Evolutionary conservation across 2,329 filamentous ascomycete genomes (phyloP).

Genomic region (Penicillium olsonii): DNA sequence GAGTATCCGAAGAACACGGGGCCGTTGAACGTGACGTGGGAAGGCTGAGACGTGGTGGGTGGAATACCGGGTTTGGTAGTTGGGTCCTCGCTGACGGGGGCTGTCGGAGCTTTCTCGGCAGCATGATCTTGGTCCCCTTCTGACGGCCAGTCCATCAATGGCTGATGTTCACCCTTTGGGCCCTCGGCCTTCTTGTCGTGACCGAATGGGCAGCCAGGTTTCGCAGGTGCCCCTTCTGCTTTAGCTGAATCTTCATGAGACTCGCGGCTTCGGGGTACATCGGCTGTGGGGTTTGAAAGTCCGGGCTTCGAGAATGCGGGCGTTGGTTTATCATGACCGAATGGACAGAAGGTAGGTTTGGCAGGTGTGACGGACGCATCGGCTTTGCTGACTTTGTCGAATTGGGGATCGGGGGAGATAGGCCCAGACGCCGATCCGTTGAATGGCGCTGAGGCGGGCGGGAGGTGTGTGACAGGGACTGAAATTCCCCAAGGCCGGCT

Average conservation of each 20-base stretch:
- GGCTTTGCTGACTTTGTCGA: constrained; percentile 12
- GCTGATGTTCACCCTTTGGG: not conserved
- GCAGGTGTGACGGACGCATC: constrained; percentile 12
- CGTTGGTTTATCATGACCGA: constrained; percentile 32
- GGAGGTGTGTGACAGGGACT: constrained; percentile 61
- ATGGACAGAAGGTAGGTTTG: constrained; percentile 36
- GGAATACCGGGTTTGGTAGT: constrained; percentile 9
- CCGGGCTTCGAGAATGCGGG: constrained; percentile 6
- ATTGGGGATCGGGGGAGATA: constrained; percentile 19
- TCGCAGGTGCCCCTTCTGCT: not conserved
- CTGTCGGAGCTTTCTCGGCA: not conserved
- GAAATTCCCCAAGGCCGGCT: constrained; percentile 91
- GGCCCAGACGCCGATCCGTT: constrained; percentile 21
- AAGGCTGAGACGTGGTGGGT: constrained; percentile 29
- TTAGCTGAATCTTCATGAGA: constrained; percentile 1
- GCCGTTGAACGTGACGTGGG: constrained; percentile 85
- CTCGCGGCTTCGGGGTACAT: constrained; percentile 7
- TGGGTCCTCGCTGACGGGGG: constrained; percentile 9
- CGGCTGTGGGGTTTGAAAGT: constrained; percentile 8
- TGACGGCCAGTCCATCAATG: constrained; percentile 1
- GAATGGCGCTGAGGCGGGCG: constrained; percentile 32
- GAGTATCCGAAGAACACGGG: constrained; percentile 93
- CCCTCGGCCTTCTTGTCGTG: constrained; percentile 11
- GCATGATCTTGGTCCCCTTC: not conserved
- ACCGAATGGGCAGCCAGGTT: constrained; percentile 5